Evolutionary conservation across 805 yeast genomes (phyloP).

Genomic region (Yarrowia sp.): DNA sequence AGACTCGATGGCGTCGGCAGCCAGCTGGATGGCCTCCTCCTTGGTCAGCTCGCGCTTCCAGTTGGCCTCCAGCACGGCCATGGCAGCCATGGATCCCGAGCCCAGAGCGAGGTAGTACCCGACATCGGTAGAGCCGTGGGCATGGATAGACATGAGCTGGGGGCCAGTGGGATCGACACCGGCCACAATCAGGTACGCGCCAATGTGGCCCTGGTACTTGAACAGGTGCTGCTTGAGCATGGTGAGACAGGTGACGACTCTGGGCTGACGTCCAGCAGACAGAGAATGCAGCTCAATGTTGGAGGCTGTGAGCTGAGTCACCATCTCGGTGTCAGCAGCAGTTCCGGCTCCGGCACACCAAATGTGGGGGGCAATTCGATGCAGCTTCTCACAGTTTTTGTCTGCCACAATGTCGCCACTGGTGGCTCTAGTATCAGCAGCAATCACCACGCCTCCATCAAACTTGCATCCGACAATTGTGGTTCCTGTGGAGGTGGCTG

Average conservation of each 20-base stretch:
- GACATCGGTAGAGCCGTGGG: slow-evolving; percentile 96
- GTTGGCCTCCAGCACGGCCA: slow-evolving; percentile 90
- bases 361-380: slow-evolving; percentile 80
- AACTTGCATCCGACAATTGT: slow-evolving; percentile 96
- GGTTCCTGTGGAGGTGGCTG: slow-evolving; percentile 97
- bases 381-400: slow-evolving; percentile 94
- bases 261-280: slow-evolving; percentile 78
- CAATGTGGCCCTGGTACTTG: slow-evolving; percentile 95
- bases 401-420: slow-evolving; percentile 96
- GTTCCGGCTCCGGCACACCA: slow-evolving; percentile 99
- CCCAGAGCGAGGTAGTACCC: slow-evolving; percentile 92
- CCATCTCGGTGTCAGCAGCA: slow-evolving; percentile 99
- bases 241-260: slow-evolving; percentile 91
- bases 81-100: slow-evolving; percentile 96
- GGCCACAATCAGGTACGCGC: slow-evolving; percentile 97
- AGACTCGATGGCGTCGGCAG: slow-evolving; percentile 90
- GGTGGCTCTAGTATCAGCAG: slow-evolving; percentile 98
- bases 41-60: slow-evolving; percentile 76
- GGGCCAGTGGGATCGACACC: slow-evolving; percentile 97
- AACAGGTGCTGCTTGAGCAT: slow-evolving; percentile 92
- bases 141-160: slow-evolving; percentile 87
- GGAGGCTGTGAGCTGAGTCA: slow-evolving; percentile 86
- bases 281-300: slow-evolving; percentile 87
- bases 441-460: slow-evolving; percentile 91
- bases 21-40: slow-evolving; percentile 88